These are phyloP conservation scores for Heritiera littoralis DNA, from an alignment of 345 rosid species.

Conservation along the genomic window DNA sequence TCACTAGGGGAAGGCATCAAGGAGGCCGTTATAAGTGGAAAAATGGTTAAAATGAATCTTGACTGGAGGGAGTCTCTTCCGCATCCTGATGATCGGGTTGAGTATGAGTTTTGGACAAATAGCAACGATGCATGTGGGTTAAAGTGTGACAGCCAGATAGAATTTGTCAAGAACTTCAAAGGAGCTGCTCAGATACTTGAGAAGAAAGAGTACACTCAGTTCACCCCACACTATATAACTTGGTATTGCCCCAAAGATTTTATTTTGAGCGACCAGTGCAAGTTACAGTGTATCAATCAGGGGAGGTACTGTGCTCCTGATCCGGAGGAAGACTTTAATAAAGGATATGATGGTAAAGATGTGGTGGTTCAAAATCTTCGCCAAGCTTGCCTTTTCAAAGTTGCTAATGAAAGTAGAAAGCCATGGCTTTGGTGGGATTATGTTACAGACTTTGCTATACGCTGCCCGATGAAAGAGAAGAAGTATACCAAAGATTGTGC, in stretches of 20 bases:
- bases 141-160: constrained; percentile 62
- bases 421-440: constrained; percentile 90
- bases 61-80: constrained; percentile 83
- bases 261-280: constrained; percentile 52
- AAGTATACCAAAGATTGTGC: constrained; percentile 64
- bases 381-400: constrained; percentile 59
- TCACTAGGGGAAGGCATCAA: constrained; percentile 61
- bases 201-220: constrained; percentile 58
- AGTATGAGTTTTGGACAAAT: constrained; percentile 77
- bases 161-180: constrained; percentile 59
- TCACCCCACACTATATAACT: constrained; percentile 69
- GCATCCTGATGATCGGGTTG: constrained; percentile 76
- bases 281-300: constrained; percentile 68
- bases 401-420: constrained; percentile 55
- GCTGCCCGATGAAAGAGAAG: constrained; percentile 66
- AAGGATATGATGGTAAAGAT: constrained; percentile 63
- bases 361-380: constrained; percentile 70
- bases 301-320: constrained; percentile 82
- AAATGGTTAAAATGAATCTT: constrained; percentile 59
- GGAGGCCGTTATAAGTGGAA: constrained; percentile 42
- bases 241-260: constrained; percentile 61
- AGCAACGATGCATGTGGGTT: constrained; percentile 69
- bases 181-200: constrained; percentile 77
- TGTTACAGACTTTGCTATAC: constrained; percentile 63
- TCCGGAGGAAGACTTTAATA: constrained; percentile 62